These are phyloP conservation scores for Conoideocrella luteorostrata DNA, from an alignment of 2,329 filamentous ascomycete species.

Conservation along the genomic window DNA sequence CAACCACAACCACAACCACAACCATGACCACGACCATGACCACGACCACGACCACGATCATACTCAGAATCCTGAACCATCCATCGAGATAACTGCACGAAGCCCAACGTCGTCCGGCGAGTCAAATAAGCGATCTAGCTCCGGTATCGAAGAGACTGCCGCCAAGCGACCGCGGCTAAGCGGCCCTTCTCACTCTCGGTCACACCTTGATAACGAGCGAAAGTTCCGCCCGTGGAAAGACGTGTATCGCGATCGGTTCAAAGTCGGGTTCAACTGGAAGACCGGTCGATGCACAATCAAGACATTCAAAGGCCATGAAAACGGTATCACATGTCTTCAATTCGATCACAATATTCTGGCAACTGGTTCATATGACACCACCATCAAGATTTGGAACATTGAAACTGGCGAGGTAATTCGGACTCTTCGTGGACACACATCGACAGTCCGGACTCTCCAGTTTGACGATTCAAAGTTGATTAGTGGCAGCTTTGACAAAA, in stretches of 20 bases:
- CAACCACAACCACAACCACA: too few species aligned
- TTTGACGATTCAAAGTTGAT: constrained; percentile 91
- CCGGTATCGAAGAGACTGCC: constrained; percentile 22
- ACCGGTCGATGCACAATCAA: constrained; percentile 82
- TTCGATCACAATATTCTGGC: constrained; percentile 86
- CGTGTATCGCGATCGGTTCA: constrained; percentile 91
- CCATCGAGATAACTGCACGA: constrained; percentile 17
- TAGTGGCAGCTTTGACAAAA: constrained; percentile 81
- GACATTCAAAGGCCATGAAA: constrained; percentile 77
- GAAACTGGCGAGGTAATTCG: constrained; percentile 79
- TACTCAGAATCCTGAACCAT: constrained; percentile 13
- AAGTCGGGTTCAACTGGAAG: constrained; percentile 96
- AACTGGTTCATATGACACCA: constrained; percentile 90
- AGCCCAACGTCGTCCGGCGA: constrained; percentile 14
- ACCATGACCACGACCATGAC: too few species aligned
- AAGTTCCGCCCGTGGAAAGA: constrained; percentile 80
- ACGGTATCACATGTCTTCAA: constrained; percentile 54
- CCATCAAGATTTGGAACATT: constrained; percentile 94
- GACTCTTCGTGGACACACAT: constrained; percentile 77
- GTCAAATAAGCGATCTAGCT: constrained; percentile 28
- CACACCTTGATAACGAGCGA: constrained; percentile 35
- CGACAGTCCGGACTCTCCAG: constrained; percentile 80
- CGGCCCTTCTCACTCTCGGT: constrained; percentile 19
- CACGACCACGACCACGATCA: constrained; percentile 10
- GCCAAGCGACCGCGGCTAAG: constrained; percentile 28